Evolutionary conservation across 176 grass and related monocot genomes (phyloP), one percentile per base, ranked within the genome.

Genomic region (Oryza rufipogon): DNA sequence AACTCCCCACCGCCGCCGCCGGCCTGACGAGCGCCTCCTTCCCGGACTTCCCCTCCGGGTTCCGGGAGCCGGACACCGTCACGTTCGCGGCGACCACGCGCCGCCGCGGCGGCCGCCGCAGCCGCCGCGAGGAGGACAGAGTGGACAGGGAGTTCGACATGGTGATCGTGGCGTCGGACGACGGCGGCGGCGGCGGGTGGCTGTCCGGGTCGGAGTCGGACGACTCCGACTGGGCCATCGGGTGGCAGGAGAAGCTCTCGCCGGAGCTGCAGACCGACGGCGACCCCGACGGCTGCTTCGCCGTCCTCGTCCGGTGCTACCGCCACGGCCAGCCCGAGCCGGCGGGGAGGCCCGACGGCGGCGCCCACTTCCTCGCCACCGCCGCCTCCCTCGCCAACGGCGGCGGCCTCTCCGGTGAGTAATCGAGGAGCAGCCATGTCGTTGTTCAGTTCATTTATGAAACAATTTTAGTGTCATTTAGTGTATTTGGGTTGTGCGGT

Each of bases 221-320:
- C 20, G 93, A 90, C 64, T 96, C 94, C 5, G 94, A 96, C 78
- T 96, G 89, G 91, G 91, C 91, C 26, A 92, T 96, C 49, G 94
- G 94, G 42, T 96, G 94, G 94, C 77, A 89, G 17, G 94, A 96
- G 70, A 92, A 89, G 9, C 89, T 91, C 32, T 87, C 66, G 41
- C 78, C 91, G 47, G 94, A 86, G 72, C 87, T 94, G 51, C 87
- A 87, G 87, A 80, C 76, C 7, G 89, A 91, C 30, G 87, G 65
- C 14, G 91, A 94, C 67, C 45, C 78, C 9, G 92, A 92, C 77
- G 42, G 16, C 76, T 88, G 83, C 85, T 97, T 97, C 25, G 94
- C 94, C 2, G 91, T 97, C 11, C 92, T 94, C 33, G 94, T 97
- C 11, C 94, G 76, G 11, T 97, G 94, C 85, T 97, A 97, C 41